Evolutionary conservation across 495 filamentous ascomycete species (phyloP), one percentile per base, ranked within the genome.

Genomic region (Trichoderma erinaceum): DNA sequence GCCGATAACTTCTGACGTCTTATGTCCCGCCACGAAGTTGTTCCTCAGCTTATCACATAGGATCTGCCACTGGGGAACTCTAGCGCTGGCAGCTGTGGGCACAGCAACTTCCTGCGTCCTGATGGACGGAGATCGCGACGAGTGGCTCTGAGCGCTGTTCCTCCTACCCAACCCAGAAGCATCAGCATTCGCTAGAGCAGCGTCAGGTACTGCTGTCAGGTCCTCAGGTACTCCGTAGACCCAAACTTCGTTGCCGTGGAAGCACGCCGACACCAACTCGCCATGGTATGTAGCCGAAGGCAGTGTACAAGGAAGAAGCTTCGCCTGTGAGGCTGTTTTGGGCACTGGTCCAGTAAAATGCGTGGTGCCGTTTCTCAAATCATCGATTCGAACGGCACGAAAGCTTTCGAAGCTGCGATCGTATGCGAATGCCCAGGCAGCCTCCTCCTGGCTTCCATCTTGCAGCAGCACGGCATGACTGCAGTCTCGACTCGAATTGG

Each of bases 161-260:
- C 78, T 75, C 38, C 80, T 76, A 12, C 76, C 69, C 21, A 81
- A 65, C 5, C 70, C 67, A 35, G 69, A 73, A 65, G 72, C 68
- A 65, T 67, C 73, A 44, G 75, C 81, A 50, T 69, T 69, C 58
- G 63, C 64, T 64, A 71, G 75, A 6, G 73, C 65, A 7, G 66
- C 38, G 43, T 82, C 81, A 16, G 80, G 77, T 10, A 80, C 72
- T 16, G 85, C 82, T 72, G 92, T 89, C 16, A 94, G 77, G 68
- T 88, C 85, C 70, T 89, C 87, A 0, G 92, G 92, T 41, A 96
- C 75, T 41, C 91, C 91, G 77, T 94, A 94, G 4, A 95, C 72
- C 89, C 90, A 95, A 6, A 96, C 76, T 18, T 89, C 85, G 41
- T 87, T 86, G 16, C 87, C 86, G 64, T 87, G 80, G 71, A 92